A percentile compares a stretch with the other conserved stretches of the same genome.
Conservation (phyloP, 23 red algal genomes). For the Gracilaria domingensis region DNA sequence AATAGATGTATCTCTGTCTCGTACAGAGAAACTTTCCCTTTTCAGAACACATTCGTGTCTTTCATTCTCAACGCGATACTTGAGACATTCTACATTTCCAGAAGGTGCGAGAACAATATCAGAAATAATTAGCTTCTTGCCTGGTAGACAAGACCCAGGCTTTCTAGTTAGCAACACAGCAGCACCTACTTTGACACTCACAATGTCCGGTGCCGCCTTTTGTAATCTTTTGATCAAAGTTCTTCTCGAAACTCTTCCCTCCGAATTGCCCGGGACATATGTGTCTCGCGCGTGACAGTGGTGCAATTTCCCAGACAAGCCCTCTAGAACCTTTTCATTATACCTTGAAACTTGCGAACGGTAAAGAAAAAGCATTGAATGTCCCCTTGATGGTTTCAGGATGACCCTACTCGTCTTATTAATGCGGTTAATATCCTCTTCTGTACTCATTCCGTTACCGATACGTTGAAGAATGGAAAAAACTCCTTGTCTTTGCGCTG, state of each 20-base stretch:
- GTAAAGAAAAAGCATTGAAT: not conserved
- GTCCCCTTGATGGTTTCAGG: not conserved
- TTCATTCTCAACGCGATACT: not conserved
- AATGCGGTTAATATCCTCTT: not conserved
- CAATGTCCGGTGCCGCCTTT: not conserved
- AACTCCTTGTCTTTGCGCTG: not conserved
- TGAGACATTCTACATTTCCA: not conserved
- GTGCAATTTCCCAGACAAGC: not conserved
- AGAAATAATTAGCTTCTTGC: not conserved
- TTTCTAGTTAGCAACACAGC: no score
- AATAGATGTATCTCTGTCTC: not conserved
- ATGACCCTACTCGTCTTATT: not conserved
- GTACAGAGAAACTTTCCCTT: not conserved
- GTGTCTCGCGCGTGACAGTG: not conserved
- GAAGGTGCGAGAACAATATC: not conserved
- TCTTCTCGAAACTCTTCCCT: not conserved
- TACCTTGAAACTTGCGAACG: not conserved
- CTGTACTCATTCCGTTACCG: not conserved
- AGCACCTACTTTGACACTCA: not conserved
- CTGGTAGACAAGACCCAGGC: no score
- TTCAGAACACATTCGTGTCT: not conserved
- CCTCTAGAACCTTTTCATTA: not conserved
- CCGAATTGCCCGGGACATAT: not conserved
- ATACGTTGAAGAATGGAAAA: not conserved
- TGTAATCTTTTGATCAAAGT: not conserved